These are phyloP conservation scores for Cladorrhinum sp. DNA, from an alignment of 2,329 filamentous ascomycete genomes.

Conservation along the genomic window DNA sequence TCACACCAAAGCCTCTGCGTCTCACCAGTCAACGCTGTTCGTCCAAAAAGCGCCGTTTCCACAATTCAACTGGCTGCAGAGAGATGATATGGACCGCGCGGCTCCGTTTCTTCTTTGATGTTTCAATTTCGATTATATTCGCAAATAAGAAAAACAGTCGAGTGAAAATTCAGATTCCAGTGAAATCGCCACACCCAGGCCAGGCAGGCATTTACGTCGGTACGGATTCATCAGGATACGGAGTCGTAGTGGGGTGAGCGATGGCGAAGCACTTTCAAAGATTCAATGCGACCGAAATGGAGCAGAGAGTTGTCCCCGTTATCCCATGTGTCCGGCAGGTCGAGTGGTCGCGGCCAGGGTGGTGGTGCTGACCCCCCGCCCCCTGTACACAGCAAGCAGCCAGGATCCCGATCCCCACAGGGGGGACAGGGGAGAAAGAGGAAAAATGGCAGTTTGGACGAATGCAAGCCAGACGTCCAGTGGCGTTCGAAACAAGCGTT, in stretches of 20 bases:
- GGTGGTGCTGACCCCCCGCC: too few species aligned
- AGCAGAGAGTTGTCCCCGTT: background rate
- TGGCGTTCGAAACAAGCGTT: conserved; percentile 26
- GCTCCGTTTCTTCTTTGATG: too few species aligned
- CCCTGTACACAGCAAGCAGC: background rate
- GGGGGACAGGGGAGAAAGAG: background rate
- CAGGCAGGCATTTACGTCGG: too few species aligned
- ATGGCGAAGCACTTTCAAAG: background rate
- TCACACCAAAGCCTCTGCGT: conserved; percentile 10
- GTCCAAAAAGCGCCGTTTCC: background rate
- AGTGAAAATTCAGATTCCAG: background rate
- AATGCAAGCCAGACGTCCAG: conserved; percentile 14
- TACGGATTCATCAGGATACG: too few species aligned
- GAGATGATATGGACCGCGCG: background rate
- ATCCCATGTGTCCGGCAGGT: conserved; percentile 2
- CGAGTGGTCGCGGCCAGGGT: conserved; percentile 4
- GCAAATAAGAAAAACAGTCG: background rate
- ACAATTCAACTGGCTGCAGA: background rate
- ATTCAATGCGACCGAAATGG: background rate
- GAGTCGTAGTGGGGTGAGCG: background rate
- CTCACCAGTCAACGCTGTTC: conserved; percentile 1
- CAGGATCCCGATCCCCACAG: conserved; percentile 5
- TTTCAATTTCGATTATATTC: too few species aligned
- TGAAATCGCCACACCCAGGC: background rate
- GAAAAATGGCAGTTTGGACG: conserved; percentile 5